A percentile compares a stretch with the other conserved stretches of the same genome.
Conservation (phyloP, 768 basidiomycete genomes). For the Phanerochaete carnosa region DNA sequence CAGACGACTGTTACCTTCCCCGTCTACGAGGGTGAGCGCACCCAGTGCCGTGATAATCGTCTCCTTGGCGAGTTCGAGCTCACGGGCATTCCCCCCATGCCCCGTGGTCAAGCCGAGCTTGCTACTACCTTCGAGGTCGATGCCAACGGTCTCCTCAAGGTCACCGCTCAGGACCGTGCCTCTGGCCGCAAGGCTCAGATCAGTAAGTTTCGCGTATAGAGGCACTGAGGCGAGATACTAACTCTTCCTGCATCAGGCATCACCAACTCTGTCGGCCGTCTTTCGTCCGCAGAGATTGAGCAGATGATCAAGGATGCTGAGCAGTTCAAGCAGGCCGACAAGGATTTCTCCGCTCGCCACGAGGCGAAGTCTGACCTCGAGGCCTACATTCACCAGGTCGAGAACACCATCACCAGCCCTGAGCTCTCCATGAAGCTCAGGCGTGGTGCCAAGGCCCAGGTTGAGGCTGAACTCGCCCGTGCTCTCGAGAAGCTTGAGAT, state of each 20-base stretch:
- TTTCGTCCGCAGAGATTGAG: constrained; percentile 96
- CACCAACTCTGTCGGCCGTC: constrained; percentile 98
- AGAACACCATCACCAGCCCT: constrained; percentile 92
- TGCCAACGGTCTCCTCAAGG: constrained; percentile 98
- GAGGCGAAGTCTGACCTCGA: constrained; percentile 99
- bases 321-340: constrained; percentile 94
- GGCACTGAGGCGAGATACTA: constrained; percentile 9
- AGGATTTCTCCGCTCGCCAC: constrained; percentile 97
- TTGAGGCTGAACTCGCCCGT: constrained; percentile 96
- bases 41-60: constrained; percentile 99
- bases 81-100: constrained; percentile 98
- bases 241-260: constrained; percentile 53
- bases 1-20: constrained; percentile 99
- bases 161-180: constrained; percentile 96
- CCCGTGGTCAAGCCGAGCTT: constrained; percentile 97
- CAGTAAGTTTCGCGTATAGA: constrained; percentile 49
- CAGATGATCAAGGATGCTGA: constrained; percentile 99
- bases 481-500: constrained; percentile 98
- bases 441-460: constrained; percentile 90
- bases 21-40: constrained; percentile 99
- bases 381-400: constrained; percentile 95
- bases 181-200: constrained; percentile 99
- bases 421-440: constrained; percentile 99
- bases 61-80: constrained; percentile 99
- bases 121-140: constrained; percentile 99